Conservation (phyloP, 176 grass and related monocot species). For the Poa pratensis region DNA sequence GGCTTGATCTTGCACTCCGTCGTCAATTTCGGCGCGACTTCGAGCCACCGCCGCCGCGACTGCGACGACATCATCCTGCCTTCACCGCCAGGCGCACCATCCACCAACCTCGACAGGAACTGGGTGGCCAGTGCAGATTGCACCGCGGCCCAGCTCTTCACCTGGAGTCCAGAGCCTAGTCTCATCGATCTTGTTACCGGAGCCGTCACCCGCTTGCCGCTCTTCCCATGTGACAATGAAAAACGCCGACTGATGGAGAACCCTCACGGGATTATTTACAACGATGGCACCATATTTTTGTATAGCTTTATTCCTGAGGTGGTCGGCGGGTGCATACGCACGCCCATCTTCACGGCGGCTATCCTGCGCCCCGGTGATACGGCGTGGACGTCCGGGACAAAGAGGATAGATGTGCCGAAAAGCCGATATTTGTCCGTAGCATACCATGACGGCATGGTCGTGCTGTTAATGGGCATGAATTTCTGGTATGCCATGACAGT, state of each 20-base stretch:
- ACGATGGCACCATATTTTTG: not conserved
- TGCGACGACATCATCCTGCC: no score
- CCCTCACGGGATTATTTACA: not conserved
- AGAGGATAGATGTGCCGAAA: not conserved
- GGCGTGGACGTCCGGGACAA: not conserved
- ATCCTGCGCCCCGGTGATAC: no score
- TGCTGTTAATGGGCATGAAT: no score
- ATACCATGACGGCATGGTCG: not conserved
- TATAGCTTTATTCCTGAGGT: not conserved
- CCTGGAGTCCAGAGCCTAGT: not conserved
- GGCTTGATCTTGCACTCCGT: no score
- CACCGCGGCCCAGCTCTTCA: not conserved
- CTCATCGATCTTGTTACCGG: not conserved
- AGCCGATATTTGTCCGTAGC: not conserved
- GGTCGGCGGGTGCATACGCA: no score
- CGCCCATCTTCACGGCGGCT: not conserved
- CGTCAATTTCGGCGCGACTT: no score
- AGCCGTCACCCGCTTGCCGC: not conserved
- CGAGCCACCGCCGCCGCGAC: no score
- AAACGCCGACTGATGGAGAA: no score
- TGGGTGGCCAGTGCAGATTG: not conserved
- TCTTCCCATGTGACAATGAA: no score
- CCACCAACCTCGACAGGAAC: not conserved
- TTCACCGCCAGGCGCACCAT: no score
- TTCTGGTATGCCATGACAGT: no score